Evolutionary conservation across 139 green algal genomes (phyloP).

Genomic region (Tetraselmis chui): DNA sequence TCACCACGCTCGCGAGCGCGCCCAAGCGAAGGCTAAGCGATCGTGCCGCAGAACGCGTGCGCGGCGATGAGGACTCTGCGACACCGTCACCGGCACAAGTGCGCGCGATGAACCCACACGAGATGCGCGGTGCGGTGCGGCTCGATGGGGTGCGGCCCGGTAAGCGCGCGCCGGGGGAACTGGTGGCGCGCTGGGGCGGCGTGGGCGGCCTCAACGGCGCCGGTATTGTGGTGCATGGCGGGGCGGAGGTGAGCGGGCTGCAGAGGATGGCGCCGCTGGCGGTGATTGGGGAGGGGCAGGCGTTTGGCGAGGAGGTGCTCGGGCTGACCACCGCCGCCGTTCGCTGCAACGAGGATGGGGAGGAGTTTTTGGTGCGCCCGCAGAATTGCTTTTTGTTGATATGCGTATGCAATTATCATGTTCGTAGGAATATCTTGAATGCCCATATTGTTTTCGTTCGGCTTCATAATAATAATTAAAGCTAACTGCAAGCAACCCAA

Average conservation of each 20-base stretch:
- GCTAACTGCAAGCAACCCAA: no score
- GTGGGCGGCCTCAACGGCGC: background rate
- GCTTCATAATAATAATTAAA: no score
- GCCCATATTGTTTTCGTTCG: no score
- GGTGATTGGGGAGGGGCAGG: conserved; percentile 3
- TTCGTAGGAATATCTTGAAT: no score
- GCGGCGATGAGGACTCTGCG: background rate
- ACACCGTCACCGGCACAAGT: background rate
- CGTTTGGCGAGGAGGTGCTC: conserved; percentile 19
- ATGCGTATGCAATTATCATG: no score
- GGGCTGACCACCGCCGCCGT: background rate
- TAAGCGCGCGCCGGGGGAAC: no score
- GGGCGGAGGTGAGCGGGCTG: background rate
- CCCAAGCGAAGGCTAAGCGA: background rate
- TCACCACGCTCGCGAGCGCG: background rate
- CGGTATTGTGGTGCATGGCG: background rate
- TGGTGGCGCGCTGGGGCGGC: background rate
- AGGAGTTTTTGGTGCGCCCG: background rate
- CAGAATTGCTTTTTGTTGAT: no score
- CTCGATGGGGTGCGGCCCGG: no score
- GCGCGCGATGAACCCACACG: background rate
- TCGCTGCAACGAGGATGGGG: background rate
- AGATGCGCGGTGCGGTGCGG: background rate
- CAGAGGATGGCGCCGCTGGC: conserved; percentile 1
- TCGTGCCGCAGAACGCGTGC: background rate